These are phyloP conservation scores for Raphanus sativus DNA, from an alignment of 345 rosid genomes.

Conservation along the genomic window DNA sequence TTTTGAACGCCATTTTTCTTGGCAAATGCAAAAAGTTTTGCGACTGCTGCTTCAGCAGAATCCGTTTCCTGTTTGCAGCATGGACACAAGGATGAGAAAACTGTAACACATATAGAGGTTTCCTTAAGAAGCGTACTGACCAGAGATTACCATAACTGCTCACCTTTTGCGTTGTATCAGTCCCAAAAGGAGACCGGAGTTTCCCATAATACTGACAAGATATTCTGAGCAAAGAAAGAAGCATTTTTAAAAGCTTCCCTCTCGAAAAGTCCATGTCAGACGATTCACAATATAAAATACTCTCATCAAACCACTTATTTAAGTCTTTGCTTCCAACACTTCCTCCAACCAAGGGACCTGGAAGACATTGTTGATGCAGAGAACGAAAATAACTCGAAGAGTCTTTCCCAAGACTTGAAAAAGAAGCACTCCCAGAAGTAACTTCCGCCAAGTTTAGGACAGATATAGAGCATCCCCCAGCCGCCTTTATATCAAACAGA, in stretches of 20 bases:
- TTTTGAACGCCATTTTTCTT: conserved; percentile 57
- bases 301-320: conserved; percentile 94
- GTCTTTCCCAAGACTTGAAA: conserved; percentile 43
- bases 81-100: conserved; percentile 10
- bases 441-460: conserved; percentile 80
- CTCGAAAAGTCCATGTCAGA: conserved; percentile 54
- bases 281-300: conserved; percentile 63
- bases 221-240: conserved; percentile 83
- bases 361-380: conserved; percentile 72
- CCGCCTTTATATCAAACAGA: conserved; percentile 55
- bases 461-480: conserved; percentile 52
- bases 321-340: conserved; percentile 84
- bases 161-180: conserved; percentile 67
- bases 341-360: conserved; percentile 97
- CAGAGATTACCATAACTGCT: conserved; percentile 10
- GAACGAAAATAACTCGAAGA: conserved; percentile 61
- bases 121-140: not conserved
- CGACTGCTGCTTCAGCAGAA: conserved; percentile 89
- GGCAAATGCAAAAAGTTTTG: conserved; percentile 83
- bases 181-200: conserved; percentile 90
- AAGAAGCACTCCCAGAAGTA: conserved; percentile 45
- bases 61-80: conserved; percentile 64
- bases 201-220: conserved; percentile 95
- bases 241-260: conserved; percentile 64
- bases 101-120: not conserved